Conservation (phyloP, 2,329 filamentous ascomycete species). For the Teratosphaeria gauchensis region DNA sequence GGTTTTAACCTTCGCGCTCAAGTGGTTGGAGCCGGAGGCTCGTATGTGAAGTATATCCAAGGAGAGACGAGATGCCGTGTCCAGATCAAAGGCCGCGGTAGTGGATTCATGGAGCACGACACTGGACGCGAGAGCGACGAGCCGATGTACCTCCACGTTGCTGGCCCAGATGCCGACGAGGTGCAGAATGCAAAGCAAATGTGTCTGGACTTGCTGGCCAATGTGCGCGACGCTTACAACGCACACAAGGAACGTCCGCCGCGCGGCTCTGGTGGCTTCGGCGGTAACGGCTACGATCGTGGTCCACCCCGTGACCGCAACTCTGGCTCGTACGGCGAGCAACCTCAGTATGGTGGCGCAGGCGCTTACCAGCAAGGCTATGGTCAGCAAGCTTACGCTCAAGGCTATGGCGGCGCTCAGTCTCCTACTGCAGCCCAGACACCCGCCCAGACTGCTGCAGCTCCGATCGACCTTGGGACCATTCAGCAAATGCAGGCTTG, state of each 20-base stretch:
- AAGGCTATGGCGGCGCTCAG: constrained; percentile 11
- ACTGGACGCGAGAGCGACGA: constrained; percentile 91
- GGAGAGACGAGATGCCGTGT: constrained; percentile 90
- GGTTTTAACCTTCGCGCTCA: constrained; percentile 95
- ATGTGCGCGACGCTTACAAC: constrained; percentile 84
- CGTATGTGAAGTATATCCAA: constrained; percentile 97
- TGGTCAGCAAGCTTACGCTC: constrained; percentile 3
- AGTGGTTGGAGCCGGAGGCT: constrained; percentile 86
- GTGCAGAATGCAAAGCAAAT: constrained; percentile 80
- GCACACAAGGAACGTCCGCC: constrained; percentile 66
- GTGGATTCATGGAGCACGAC: constrained; percentile 81
- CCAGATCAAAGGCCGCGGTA: constrained; percentile 94
- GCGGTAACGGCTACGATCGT: constrained; percentile 25
- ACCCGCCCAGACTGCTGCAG: neutral
- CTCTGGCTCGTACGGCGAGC: neutral
- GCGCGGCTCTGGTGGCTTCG: constrained; percentile 29
- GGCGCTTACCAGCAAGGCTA: constrained; percentile 27
- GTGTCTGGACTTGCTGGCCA: constrained; percentile 76
- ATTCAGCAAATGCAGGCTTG: constrained; percentile 47
- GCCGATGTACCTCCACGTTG: constrained; percentile 91
- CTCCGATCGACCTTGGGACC: constrained; percentile 8
- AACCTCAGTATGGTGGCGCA: constrained; percentile 24
- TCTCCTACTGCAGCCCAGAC: constrained; percentile 24
- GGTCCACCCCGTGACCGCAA: neutral
- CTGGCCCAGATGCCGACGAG: constrained; percentile 77